Base-by-base conservation (phyloP, 139 green algal species). In the Micractinium sp. region DNA sequence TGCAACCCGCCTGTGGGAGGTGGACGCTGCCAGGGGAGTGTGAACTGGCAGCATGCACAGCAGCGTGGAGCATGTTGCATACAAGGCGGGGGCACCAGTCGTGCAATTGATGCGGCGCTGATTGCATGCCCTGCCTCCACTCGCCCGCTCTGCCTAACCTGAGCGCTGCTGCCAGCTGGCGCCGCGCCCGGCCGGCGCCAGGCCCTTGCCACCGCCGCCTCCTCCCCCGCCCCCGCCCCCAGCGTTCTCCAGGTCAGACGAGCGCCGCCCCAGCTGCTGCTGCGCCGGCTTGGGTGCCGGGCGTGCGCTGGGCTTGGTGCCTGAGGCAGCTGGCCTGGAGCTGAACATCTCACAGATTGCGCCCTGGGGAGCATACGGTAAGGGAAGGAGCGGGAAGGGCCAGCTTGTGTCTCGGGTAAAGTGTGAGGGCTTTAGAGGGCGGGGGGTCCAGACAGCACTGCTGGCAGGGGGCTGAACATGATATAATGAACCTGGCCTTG, bases 291-390 rank as follows among this genome's bases (percentile, higher is more conserved):
- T 35, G 47, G 47, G 47, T 9, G 47, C 47, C 9, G 47, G 47
- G 47, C 47, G 47, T 41, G 33, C 74, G 47, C 41, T 74, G 80
- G 78, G 29, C 78, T 63, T 66, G 39, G 23, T 25, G 16, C 71
- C 53, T 39, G 19, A 41, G 35, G 78, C 31, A 35, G 27, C n/a
- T 23, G 82, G 36, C 61, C 78, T 87, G 35, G 16, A 38, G 83
- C 66, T 81, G 83, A 41, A 87, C 83, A 87, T 87, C 38, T 87
- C 83, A 67, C 80, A 36, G 25, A 87, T 81, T 31, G 56, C 27
- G 25, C 41, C 83, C 83, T 84, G 74, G n/a, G 9, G 33, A 53
- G 35, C 18, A 14, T 12, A 39, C 31, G 73, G 73, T 41, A 27
- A 9, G 33, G 73, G 14, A 22, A 35, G 31, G n/a, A 23, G 16